Evolutionary conservation across 2,329 filamentous ascomycete genomes (phyloP).

Genomic region (Sporothrix dimorphospora): DNA sequence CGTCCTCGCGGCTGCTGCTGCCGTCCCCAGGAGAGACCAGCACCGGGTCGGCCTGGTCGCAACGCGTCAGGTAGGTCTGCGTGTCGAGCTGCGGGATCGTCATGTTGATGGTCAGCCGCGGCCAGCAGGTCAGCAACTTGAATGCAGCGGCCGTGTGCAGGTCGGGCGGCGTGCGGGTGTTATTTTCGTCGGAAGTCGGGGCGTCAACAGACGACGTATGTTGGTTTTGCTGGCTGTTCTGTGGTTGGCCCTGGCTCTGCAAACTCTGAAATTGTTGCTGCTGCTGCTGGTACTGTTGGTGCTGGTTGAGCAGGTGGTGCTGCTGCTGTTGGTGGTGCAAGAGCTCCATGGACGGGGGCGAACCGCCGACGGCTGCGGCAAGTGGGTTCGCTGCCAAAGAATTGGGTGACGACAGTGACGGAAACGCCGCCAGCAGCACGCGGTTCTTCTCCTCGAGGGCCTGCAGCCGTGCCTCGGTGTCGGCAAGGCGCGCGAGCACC

Average conservation of each 20-base stretch:
- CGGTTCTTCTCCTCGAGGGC: constrained; percentile 14
- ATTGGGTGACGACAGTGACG: background rate
- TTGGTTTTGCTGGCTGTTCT: background rate
- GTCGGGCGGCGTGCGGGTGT: background rate
- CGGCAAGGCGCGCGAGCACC: background rate
- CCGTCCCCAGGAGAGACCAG: background rate
- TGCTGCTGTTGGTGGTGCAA: background rate
- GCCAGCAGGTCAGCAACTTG: constrained; percentile 10
- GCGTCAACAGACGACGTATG: background rate
- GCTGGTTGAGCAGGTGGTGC: background rate
- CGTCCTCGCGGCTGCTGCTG: background rate
- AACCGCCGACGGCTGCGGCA: background rate
- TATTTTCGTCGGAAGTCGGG: background rate
- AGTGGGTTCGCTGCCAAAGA: background rate
- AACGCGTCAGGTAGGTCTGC: background rate
- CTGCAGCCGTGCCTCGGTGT: constrained; percentile 4
- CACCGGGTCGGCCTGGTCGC: constrained; percentile 6
- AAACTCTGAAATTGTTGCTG: background rate
- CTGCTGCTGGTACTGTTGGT: background rate
- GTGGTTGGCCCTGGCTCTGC: background rate
- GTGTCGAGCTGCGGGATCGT: background rate
- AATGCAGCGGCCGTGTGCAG: constrained; percentile 9
- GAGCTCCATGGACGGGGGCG: background rate
- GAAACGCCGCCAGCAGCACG: background rate
- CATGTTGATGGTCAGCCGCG: constrained; percentile 2